Percentiles rank a stretch among this genome's conserved stretches.
phyloP scores from a whole-genome alignment of 208 protist genomes.

The Trichomonas vaginalis region DNA sequence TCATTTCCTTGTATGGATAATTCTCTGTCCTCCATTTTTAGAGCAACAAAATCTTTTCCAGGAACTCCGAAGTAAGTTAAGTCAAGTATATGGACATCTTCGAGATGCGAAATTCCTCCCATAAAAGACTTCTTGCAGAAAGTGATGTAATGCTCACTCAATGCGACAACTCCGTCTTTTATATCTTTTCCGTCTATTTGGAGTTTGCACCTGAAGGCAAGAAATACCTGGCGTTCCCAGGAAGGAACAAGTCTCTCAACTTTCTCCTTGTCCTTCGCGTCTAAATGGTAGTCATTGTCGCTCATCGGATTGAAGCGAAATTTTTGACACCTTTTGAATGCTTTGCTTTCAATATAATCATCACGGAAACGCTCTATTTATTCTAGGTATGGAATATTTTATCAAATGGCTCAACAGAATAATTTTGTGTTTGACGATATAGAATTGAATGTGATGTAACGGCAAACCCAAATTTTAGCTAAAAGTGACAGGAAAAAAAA shows the following conservation, averaged over 20 bases:
- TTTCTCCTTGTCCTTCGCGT: neutral
- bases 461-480: too few species aligned
- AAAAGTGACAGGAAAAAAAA: too few species aligned
- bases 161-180: neutral
- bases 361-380: too few species aligned
- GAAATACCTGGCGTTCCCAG: neutral
- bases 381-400: too few species aligned
- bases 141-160: neutral
- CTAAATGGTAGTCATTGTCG: neutral
- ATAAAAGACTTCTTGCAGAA: neutral
- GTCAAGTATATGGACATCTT: neutral
- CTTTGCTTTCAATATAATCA: too few species aligned
- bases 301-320: too few species aligned
- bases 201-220: neutral
- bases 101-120: neutral
- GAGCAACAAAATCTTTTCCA: neutral
- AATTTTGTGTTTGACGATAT: too few species aligned
- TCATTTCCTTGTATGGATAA: neutral
- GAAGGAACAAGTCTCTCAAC: neutral
- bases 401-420: too few species aligned
- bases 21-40: neutral
- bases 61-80: neutral
- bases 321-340: too few species aligned
- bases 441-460: too few species aligned
- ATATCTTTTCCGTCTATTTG: neutral